Evolutionary conservation across 306 rosid species (phyloP), one percentile per base, ranked within the genome.

Genomic region (Quercus agrifolia): DNA sequence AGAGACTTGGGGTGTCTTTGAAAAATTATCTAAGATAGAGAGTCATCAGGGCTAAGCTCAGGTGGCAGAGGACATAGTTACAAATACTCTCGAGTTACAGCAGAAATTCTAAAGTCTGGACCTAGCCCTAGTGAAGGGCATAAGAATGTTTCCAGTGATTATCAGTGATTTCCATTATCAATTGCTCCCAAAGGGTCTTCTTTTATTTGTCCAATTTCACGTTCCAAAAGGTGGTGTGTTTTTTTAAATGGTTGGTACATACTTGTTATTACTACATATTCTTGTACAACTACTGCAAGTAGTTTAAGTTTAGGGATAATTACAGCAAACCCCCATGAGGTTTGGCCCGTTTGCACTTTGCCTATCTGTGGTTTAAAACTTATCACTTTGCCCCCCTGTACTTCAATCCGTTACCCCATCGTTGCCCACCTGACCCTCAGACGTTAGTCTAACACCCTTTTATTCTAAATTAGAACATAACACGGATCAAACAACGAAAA

Each of bases 61-160:
- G 44, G 54, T 71, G 67, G 30, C 25, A 71, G 54, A 82, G 71
- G 73, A 25, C 78, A 72, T 31, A 33, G 9, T 62, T 14, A 61
- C 31, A 73, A 71, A 54, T 77, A 49, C 61, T 4, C 19, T 18
- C 71, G 7, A 61, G 54, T 41, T 25, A 35, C 46, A 19, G 70
- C 12, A 8, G 68, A n/a, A 71, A 56, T 74, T 23, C 52, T 71
- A 33, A 1, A 5, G 19, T 23, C 64, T 1, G 94, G 94, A 61
- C 92, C 91, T 67, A 55, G 87, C 12, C 81, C 82, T 1, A 90
- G 91, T 54, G 73, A 28, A 15, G 92, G 92, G 4, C 90, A 87
- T 75, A 10, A 6, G 44, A 4, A 35, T 3, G 10, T 14, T 30
- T 25, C 30, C 2, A 12, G 6, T 19, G 21, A 9, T 25, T 30